Percentiles rank a stretch among this genome's conserved stretches.
phyloP scores from a whole-genome alignment of 257 asterid genomes.

The Solanum pinnatisectum region DNA sequence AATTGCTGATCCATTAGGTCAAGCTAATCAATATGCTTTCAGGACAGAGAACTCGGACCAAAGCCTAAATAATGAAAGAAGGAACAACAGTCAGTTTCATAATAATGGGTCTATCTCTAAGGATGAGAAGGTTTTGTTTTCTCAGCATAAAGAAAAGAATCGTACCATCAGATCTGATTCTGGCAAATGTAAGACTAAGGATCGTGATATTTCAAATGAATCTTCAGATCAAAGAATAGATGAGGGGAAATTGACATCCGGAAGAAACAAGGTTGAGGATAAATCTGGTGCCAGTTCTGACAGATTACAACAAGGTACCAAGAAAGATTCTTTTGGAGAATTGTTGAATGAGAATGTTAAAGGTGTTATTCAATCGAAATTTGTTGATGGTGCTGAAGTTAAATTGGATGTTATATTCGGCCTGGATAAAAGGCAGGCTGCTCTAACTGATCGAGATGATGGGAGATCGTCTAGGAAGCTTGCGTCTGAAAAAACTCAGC shows the following conservation, averaged over 20 bases:
- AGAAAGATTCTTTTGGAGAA: slow-evolving; percentile 52
- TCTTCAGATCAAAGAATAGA: slow-evolving; percentile 22
- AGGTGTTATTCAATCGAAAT: slow-evolving; percentile 32
- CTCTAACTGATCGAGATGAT: slow-evolving; percentile 29
- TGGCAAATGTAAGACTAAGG: slow-evolving; percentile 33
- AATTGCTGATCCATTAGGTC: slow-evolving; percentile 19
- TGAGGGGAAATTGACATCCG: slow-evolving; percentile 54
- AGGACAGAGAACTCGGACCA: slow-evolving; percentile 30
- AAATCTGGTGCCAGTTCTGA: slow-evolving; percentile 33
- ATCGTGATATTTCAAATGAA: slow-evolving; percentile 32
- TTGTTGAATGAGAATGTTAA: slow-evolving; percentile 33
- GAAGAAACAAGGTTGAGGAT: slow-evolving; percentile 48
- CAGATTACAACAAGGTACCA: slow-evolving; percentile 34
- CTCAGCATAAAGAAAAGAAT: slow-evolving; percentile 51
- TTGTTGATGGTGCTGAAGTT: slow-evolving; percentile 18
- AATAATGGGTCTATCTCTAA: slow-evolving; percentile 31
- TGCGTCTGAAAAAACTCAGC: slow-evolving; percentile 24
- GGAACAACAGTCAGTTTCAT: slow-evolving; percentile 26
- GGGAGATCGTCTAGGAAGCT: slow-evolving; percentile 42
- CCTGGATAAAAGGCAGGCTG: slow-evolving; percentile 41
- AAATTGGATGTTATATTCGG: slow-evolving; percentile 20
- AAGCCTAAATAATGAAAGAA: slow-evolving; percentile 28
- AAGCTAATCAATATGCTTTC: slow-evolving; percentile 23
- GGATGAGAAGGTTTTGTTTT: slow-evolving; percentile 55
- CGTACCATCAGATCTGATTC: slow-evolving; percentile 39